Conservation (phyloP, 768 basidiomycete genomes). For the Tremella fuciformis region DNA sequence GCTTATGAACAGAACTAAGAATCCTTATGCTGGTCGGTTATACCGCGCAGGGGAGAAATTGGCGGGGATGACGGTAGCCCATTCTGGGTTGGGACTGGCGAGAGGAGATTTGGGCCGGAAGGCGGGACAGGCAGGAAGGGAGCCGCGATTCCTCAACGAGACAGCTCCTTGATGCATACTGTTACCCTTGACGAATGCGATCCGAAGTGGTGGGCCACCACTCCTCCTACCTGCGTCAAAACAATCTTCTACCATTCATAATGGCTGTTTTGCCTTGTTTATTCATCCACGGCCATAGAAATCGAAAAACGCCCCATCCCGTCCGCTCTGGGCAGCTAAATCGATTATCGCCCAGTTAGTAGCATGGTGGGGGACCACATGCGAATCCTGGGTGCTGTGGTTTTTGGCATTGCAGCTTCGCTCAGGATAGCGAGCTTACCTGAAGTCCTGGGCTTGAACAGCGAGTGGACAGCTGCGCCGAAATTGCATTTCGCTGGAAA, state of each 20-base stretch:
- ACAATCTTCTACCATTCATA: not conserved
- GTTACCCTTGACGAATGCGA: too few species aligned
- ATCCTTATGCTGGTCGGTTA: slow-evolving; percentile 20
- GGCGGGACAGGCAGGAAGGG: not conserved
- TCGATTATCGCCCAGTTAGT: slow-evolving; percentile 28
- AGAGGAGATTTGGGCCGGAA: slow-evolving; percentile 18
- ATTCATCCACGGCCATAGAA: slow-evolving; percentile 29
- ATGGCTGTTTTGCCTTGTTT: not conserved
- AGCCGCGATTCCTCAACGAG: slow-evolving; percentile 10
- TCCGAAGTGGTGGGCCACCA: too few species aligned
- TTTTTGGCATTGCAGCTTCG: slow-evolving; percentile 14
- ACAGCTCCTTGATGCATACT: too few species aligned
- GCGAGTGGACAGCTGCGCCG: too few species aligned
- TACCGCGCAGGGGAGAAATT: slow-evolving; percentile 25
- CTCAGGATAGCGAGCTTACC: too few species aligned
- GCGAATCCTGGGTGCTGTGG: slow-evolving; percentile 32
- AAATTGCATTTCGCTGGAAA: too few species aligned
- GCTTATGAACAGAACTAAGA: slow-evolving; percentile 3
- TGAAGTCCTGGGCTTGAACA: too few species aligned
- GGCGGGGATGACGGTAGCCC: slow-evolving; percentile 22
- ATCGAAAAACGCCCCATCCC: slow-evolving; percentile 28
- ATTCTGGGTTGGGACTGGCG: slow-evolving; percentile 25
- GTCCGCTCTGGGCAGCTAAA: slow-evolving; percentile 31
- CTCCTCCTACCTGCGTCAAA: too few species aligned
- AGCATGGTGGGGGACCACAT: slow-evolving; percentile 31